These are phyloP conservation scores for Acanthochlamys bracteata DNA, from an alignment of 106 monocot genomes.

Conservation along the genomic window DNA sequence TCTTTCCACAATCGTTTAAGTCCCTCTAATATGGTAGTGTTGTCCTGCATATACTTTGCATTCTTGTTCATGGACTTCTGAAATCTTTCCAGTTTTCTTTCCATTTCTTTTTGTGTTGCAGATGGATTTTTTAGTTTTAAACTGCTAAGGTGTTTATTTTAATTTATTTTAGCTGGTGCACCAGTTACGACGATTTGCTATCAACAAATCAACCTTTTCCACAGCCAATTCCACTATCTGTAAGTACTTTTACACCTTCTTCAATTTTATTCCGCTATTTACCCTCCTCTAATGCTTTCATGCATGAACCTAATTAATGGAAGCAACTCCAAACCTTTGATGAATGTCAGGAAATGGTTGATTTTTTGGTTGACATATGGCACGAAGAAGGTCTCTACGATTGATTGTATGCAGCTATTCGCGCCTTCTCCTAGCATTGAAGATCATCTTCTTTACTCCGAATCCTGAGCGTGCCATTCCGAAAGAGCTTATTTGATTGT, in stretches of 20 bases:
- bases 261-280: not conserved
- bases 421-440: not conserved
- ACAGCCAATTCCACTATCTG: slow-evolving; percentile 69
- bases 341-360: slow-evolving; percentile 81
- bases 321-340: not conserved
- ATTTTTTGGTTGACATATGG: slow-evolving; percentile 91
- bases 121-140: not conserved
- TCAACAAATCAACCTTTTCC: slow-evolving; percentile 53
- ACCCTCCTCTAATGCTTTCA: not conserved
- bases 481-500: too few relatives aligned
- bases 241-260: slow-evolving; percentile 21
- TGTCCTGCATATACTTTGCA: too few relatives aligned
- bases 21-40: too few relatives aligned
- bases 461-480: not conserved
- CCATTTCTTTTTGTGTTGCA: not conserved
- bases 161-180: slow-evolving; percentile 51
- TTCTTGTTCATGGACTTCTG: too few relatives aligned
- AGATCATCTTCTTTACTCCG: not conserved
- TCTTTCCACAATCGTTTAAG: too few relatives aligned
- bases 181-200: slow-evolving; percentile 77
- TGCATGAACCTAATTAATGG: not conserved
- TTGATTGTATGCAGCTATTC: slow-evolving; percentile 8
- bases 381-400: slow-evolving; percentile 86
- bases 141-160: not conserved
- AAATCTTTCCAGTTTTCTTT: too few relatives aligned